Percentiles rank a stretch among this genome's conserved stretches.
These are phyloP conservation scores for Zarea fungicola DNA, from an alignment of 2,329 filamentous ascomycete genomes.

Conservation along the genomic window DNA sequence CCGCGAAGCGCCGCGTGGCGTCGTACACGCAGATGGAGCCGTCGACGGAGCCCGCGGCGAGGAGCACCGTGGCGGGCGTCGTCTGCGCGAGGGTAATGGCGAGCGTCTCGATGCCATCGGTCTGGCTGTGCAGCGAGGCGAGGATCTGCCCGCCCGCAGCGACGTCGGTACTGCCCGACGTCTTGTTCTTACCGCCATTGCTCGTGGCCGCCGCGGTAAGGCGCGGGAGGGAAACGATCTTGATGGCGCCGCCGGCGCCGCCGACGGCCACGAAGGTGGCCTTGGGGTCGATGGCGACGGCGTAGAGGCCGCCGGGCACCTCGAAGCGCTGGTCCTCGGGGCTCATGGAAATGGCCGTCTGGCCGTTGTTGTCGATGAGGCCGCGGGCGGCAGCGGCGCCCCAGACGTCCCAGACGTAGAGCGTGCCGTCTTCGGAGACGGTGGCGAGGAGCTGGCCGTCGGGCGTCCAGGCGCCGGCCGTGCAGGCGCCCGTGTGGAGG, in stretches of 20 bases:
- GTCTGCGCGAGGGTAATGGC: slow-evolving; percentile 45
- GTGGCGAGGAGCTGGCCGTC: slow-evolving; percentile 84
- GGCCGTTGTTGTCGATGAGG: slow-evolving; percentile 46
- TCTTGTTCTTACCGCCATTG: slow-evolving; percentile 20
- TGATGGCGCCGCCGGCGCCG: slow-evolving; percentile 80
- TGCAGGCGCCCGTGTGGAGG: slow-evolving; percentile 79
- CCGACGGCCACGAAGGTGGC: slow-evolving; percentile 79
- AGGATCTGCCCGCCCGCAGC: slow-evolving; percentile 58
- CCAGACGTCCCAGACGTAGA: slow-evolving; percentile 93
- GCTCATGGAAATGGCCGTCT: slow-evolving; percentile 71
- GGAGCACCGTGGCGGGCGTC: slow-evolving; percentile 46
- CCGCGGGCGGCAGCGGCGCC: slow-evolving; percentile 62
- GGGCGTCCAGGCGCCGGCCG: slow-evolving; percentile 84
- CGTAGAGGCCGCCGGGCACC: slow-evolving; percentile 87
- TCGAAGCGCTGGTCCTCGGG: slow-evolving; percentile 82
- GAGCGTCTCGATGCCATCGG: slow-evolving; percentile 70
- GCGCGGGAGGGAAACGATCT: slow-evolving; percentile 77
- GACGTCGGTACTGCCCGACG: slow-evolving; percentile 27
- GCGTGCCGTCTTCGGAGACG: slow-evolving; percentile 78
- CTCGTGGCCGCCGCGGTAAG: slow-evolving; percentile 28
- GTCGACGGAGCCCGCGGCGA: slow-evolving; percentile 64
- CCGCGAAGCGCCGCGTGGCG: slow-evolving; percentile 75
- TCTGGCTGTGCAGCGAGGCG: slow-evolving; percentile 75
- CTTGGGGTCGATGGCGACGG: slow-evolving; percentile 74
- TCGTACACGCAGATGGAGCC: slow-evolving; percentile 84